phyloP scores from a whole-genome alignment of 352 stramenopile species.

The Globisporangium nagaii region DNA sequence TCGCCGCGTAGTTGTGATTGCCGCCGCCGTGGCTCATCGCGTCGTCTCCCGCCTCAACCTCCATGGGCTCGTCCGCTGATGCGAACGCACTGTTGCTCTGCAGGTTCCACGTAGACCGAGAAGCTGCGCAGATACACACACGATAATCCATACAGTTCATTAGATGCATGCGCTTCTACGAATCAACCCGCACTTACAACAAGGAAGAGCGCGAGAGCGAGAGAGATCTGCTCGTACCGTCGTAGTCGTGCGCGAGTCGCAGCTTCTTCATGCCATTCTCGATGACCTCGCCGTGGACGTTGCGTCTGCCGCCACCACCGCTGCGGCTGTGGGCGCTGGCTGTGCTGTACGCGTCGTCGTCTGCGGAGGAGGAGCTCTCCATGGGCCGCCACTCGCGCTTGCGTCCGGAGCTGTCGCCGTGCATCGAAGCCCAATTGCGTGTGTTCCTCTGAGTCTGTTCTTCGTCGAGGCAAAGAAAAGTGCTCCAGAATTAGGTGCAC shows the following conservation, averaged over 20 bases:
- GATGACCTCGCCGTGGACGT: conserved; percentile 33
- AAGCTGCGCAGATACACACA: background rate
- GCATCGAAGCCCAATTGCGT: background rate
- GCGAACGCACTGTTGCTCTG: background rate
- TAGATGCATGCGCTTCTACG: background rate
- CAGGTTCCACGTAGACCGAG: conserved; percentile 1
- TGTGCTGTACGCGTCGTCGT: background rate
- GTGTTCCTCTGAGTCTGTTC: background rate
- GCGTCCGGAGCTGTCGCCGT: conserved; percentile 5
- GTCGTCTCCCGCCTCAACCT: conserved; percentile 19
- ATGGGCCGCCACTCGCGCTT: conserved; percentile 36
- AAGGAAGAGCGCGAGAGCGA: background rate
- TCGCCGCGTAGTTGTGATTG: conserved; percentile 33
- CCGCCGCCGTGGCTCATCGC: conserved; percentile 12
- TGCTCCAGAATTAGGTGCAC: background rate
- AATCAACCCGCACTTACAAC: background rate
- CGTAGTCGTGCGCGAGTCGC: conserved; percentile 60
- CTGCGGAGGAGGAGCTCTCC: background rate
- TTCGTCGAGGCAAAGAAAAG: background rate
- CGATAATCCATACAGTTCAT: background rate
- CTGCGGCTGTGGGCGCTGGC: background rate
- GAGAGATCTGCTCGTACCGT: conserved; percentile 16
- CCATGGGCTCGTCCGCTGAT: conserved; percentile 5
- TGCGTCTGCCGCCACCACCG: background rate
- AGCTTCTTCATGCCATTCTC: conserved; percentile 73